Conservation (phyloP, 2,329 filamentous ascomycete species). For the Beauveria sp. region DNA sequence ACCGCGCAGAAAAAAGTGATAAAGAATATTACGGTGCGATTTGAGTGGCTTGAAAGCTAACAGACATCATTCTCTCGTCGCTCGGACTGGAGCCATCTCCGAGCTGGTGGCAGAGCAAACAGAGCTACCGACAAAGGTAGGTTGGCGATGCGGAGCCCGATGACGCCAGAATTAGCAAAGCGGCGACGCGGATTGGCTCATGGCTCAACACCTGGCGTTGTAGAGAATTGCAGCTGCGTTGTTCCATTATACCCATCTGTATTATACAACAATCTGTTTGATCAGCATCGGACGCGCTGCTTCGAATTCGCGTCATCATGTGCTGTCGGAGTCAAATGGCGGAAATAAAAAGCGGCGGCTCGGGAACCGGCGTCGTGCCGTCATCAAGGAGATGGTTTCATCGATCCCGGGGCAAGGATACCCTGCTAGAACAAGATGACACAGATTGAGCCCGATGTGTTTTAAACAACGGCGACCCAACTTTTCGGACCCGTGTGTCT, state of each 20-base stretch:
- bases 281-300: not conserved
- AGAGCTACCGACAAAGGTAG: not conserved
- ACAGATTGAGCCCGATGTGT: no score
- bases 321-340: no score
- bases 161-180: slow-evolving; percentile 2
- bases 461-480: no score
- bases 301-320: not conserved
- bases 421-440: no score
- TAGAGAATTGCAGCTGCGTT: not conserved
- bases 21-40: not conserved
- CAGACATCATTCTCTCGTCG: not conserved
- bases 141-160: slow-evolving; percentile 1
- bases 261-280: no score
- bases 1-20: not conserved
- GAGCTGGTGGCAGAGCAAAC: not conserved
- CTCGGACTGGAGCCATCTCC: not conserved
- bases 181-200: not conserved
- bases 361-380: no score
- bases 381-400: no score
- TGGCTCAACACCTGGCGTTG: not conserved
- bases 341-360: no score
- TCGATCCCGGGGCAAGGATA: no score
- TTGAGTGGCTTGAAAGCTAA: not conserved
- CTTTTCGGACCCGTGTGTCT: no score
- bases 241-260: not conserved